Base-by-base conservation (phyloP, 2,329 filamentous ascomycete genomes). In the Pyrenophora graminea region DNA sequence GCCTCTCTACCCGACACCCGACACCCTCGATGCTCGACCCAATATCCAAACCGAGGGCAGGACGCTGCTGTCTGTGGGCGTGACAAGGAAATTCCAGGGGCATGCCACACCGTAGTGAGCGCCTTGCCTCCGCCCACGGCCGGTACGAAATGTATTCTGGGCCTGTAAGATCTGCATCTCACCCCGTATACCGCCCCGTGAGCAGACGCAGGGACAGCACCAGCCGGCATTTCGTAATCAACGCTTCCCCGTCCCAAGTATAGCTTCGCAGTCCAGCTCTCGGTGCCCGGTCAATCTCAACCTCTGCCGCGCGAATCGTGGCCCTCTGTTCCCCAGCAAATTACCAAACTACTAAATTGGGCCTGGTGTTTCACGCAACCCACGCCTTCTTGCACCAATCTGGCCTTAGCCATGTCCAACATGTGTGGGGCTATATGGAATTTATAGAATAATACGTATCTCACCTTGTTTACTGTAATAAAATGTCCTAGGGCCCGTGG, bases 131-230 rank as follows among this genome's bases (percentile, higher is more conserved):
- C 19, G 25, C 18, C 19, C 37, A n/a, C 18, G 10, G 17, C n/a
- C 19, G n/a, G 6, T 10, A 18, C 12, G 19, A 13, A 25, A 32
- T 39, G 32, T 48, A 48, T 48, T 52, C 42, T 32, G 31, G 27
- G 39, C 13, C 44, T 48, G 37, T 48, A 18, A 42, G 23, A 46
- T 47, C 21, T 34, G 30, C 33, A 43, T 43, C 49, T 48, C 33
- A 48, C 39, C 45, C 38, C 23, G 32, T 34, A 34, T 39, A 43
- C 46, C 39, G 34, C 45, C 31, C 21, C 39, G 33, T 33, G 49
- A 52, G 37, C 49, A 38, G 50, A 53, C 53, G 59, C 59, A 62
- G 58, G 59, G 55, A 53, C 55, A 46, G 30, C 46, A 31, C 30
- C 41, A 50, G 30, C 39, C 41, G 45, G 49, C 39, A 41, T 30